A percentile compares a stretch with the other conserved stretches of the same genome.
Conservation (phyloP, 345 rosid species). For the Gossypium ekmanianum region DNA sequence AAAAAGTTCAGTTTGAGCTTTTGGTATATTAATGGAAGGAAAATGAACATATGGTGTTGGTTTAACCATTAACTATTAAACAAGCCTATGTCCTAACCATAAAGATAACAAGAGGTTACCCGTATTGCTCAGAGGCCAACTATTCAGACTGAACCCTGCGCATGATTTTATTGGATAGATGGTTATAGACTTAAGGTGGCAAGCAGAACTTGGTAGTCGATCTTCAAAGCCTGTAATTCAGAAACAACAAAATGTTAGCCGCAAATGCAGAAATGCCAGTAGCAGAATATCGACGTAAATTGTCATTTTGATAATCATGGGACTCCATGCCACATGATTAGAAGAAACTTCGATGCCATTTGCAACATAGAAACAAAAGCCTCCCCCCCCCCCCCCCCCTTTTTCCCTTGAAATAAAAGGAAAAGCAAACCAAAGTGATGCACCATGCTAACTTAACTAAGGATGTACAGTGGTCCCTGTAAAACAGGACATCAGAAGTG, state of each 20-base stretch:
- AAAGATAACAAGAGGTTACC: slow-evolving; percentile 42
- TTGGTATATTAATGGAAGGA: not conserved
- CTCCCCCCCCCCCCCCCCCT: not conserved
- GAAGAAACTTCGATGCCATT: not conserved
- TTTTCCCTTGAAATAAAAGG: not conserved
- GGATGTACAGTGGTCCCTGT: not conserved
- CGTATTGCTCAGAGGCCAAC: slow-evolving; percentile 82
- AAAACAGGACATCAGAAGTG: not conserved
- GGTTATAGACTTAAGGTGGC: slow-evolving; percentile 55
- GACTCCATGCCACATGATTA: not conserved
- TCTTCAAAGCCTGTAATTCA: slow-evolving; percentile 44
- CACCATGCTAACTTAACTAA: not conserved
- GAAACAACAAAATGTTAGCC: slow-evolving; percentile 5
- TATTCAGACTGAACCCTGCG: slow-evolving; percentile 66
- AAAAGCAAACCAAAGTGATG: too few relatives aligned
- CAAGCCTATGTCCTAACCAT: slow-evolving; percentile 1
- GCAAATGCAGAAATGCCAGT: not conserved
- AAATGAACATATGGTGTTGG: not conserved
- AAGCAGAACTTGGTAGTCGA: slow-evolving; percentile 23
- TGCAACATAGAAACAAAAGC: not conserved
- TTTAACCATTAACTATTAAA: not conserved
- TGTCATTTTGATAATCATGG: not conserved
- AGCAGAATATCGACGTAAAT: not conserved
- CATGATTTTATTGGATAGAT: slow-evolving; percentile 93
- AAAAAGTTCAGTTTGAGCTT: not conserved